Conservation (phyloP, 805 yeast species). For the Wickerhamiella alocasiicola region DNA sequence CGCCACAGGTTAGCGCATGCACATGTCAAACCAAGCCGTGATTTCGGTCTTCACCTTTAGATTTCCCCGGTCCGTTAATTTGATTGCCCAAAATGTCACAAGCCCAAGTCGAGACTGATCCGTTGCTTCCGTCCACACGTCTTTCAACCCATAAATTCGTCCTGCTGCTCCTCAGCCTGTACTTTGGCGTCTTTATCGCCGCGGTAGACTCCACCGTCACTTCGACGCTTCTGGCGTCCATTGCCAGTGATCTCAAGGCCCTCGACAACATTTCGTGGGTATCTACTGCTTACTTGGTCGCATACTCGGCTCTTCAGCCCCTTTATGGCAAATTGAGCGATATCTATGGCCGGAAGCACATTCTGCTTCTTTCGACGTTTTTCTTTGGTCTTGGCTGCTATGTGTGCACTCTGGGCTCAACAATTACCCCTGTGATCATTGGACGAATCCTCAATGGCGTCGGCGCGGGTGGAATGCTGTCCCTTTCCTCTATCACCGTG, state of each 20-base stretch:
- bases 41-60: too few species aligned
- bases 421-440: constrained; percentile 47
- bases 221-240: constrained; percentile 43
- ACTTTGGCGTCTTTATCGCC: constrained; percentile 33
- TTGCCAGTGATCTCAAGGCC: constrained; percentile 47
- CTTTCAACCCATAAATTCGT: not conserved
- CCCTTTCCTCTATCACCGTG: constrained; percentile 61
- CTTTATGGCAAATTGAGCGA: constrained; percentile 60
- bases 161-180: constrained; percentile 19
- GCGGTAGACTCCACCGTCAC: constrained; percentile 51
- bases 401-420: constrained; percentile 41
- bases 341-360: constrained; percentile 33
- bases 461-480: constrained; percentile 83
- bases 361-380: constrained; percentile 32
- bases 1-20: too few species aligned
- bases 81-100: too few species aligned
- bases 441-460: constrained; percentile 75
- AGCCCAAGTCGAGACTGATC: constrained; percentile 2
- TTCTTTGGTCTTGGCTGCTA: constrained; percentile 38
- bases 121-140: not conserved
- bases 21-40: too few species aligned
- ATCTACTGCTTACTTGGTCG: constrained; percentile 55
- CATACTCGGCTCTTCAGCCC: constrained; percentile 65
- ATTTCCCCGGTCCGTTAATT: too few species aligned
- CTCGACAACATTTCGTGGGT: constrained; percentile 50